Conservation (phyloP, 75 land plant genomes). For the Pseudotsuga menziesii region DNA sequence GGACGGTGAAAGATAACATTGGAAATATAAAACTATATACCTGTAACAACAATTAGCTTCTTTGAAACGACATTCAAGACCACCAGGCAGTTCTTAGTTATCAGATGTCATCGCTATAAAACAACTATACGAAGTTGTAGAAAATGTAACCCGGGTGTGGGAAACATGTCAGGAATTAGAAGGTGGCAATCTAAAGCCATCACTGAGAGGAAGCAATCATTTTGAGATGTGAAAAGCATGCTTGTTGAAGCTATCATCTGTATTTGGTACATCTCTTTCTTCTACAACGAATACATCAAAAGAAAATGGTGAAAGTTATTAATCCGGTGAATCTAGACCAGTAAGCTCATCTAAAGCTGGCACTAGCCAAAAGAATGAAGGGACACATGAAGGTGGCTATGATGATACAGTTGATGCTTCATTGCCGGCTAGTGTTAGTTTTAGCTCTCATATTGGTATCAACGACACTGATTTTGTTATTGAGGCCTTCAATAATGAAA, state of each 20-base stretch:
- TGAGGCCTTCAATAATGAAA: constrained; percentile 41
- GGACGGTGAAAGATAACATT: too few relatives aligned
- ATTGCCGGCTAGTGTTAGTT: constrained; percentile 52
- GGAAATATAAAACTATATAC: too few relatives aligned
- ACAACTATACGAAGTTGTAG: background rate
- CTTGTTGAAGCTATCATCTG: constrained; percentile 15
- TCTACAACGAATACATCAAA: background rate
- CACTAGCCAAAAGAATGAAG: background rate
- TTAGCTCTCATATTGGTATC: constrained; percentile 61
- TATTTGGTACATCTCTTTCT: background rate
- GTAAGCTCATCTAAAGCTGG: background rate
- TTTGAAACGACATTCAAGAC: constrained; percentile 33
- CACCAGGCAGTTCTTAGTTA: constrained; percentile 9
- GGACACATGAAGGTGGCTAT: constrained; percentile 17
- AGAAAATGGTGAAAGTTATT: background rate
- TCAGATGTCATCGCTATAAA: background rate
- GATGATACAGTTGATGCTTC: constrained; percentile 66
- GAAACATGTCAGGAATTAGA: background rate
- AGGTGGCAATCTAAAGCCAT: background rate
- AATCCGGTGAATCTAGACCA: background rate
- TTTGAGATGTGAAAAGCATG: background rate
- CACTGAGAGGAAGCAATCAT: background rate
- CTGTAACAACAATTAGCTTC: too few relatives aligned
- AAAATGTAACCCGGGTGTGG: background rate
- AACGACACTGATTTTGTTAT: constrained; percentile 52